Conservation (phyloP, 2,329 filamentous ascomycete genomes). For the Aspergillus jensenii region DNA sequence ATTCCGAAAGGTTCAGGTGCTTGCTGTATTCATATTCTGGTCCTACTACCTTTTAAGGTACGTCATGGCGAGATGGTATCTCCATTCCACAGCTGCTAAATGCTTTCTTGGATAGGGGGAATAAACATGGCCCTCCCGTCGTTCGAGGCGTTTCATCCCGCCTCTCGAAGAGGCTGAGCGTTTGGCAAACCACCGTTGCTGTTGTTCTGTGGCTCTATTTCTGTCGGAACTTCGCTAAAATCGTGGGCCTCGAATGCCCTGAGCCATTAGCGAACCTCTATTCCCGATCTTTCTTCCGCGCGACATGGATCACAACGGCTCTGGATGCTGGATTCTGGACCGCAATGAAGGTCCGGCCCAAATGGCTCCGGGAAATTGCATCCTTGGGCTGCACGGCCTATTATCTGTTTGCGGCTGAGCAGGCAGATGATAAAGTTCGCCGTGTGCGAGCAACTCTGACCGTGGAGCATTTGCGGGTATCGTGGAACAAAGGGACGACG, state of each 20-base stretch:
- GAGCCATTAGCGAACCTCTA: constrained; percentile 95
- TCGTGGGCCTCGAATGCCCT: constrained; percentile 85
- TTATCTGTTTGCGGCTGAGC: constrained; percentile 89
- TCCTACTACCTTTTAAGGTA: constrained; percentile 77
- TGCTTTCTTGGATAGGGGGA: constrained; percentile 57
- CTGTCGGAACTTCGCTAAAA: constrained; percentile 87
- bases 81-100: not conserved
- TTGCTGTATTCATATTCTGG: constrained; percentile 91
- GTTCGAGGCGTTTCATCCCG: constrained; percentile 60
- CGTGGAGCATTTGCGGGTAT: constrained; percentile 84
- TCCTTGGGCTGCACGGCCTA: constrained; percentile 84
- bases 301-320: constrained; percentile 94
- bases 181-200: constrained; percentile 85
- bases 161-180: constrained; percentile 70
- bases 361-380: constrained; percentile 77
- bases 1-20: constrained; percentile 88
- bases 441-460: constrained; percentile 85
- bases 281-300: constrained; percentile 86
- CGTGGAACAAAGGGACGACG: constrained; percentile 92
- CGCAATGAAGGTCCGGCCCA: constrained; percentile 83
- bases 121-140: constrained; percentile 74
- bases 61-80: constrained; percentile 17
- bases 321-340: constrained; percentile 98
- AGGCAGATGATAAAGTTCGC: constrained; percentile 93
- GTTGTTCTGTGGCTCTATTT: constrained; percentile 91